Conservation (phyloP, 805 yeast species). For the Debaryomyces hansenii region DNA sequence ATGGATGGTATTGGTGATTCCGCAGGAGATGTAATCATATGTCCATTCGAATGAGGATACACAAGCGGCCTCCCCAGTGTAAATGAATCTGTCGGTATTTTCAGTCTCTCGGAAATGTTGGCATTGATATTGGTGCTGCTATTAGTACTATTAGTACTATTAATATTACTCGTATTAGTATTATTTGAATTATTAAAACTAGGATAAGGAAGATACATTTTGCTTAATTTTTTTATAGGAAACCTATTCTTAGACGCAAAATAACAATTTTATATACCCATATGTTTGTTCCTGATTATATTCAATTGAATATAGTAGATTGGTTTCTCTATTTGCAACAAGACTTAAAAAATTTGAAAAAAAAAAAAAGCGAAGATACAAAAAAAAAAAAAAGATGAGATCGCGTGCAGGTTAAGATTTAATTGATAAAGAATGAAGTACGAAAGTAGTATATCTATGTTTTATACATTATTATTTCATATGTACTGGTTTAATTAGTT, state of each 20-base stretch:
- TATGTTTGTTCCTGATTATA: too few species aligned
- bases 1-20: background rate
- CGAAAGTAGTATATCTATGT: background rate
- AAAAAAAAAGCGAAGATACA: conserved; percentile 1
- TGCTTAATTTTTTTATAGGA: background rate
- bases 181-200: conserved; percentile 3
- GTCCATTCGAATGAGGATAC: background rate
- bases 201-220: conserved; percentile 14
- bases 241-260: background rate
- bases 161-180: background rate
- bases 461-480: conserved; percentile 2
- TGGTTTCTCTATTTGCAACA: conserved; percentile 7
- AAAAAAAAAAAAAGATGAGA: conserved; percentile 8
- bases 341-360: conserved; percentile 4
- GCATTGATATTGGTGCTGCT: background rate
- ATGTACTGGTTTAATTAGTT: background rate
- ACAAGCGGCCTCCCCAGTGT: background rate
- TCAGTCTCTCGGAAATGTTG: background rate
- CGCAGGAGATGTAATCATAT: background rate
- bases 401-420: conserved; percentile 1
- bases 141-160: too few species aligned
- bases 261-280: too few species aligned
- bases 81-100: background rate
- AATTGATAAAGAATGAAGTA: conserved; percentile 1
- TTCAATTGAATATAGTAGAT: background rate